Evolutionary conservation across 108 stramenopile genomes (phyloP).

Genomic region (Discostella pseudostelligera): DNA sequence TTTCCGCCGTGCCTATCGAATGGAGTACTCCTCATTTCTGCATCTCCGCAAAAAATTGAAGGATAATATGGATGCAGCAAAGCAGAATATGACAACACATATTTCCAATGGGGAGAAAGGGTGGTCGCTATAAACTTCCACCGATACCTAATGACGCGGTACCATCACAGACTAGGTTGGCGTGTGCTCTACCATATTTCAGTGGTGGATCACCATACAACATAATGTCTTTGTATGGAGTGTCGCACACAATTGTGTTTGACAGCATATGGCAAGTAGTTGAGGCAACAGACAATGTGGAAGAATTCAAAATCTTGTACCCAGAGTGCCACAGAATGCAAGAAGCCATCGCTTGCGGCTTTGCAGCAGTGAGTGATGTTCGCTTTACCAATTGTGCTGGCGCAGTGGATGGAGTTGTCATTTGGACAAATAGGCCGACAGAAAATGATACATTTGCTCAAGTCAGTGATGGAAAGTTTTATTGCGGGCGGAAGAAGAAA

Average conservation of each 20-base stretch:
- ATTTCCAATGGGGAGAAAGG: background rate
- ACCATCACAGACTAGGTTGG: slow-evolving; percentile 4
- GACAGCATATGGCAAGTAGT: slow-evolving; percentile 13
- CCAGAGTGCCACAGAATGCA: slow-evolving; percentile 21
- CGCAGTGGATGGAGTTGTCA: slow-evolving; percentile 46
- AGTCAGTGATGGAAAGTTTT: slow-evolving; percentile 28
- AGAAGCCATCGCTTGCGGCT: slow-evolving; percentile 29
- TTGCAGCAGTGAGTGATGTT: slow-evolving; percentile 15
- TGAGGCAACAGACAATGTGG: slow-evolving; percentile 9
- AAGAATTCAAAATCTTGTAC: slow-evolving; percentile 17
- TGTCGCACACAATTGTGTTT: slow-evolving; percentile 10
- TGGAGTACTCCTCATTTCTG: slow-evolving; percentile 12
- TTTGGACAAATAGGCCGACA: slow-evolving; percentile 38
- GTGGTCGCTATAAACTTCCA: slow-evolving; percentile 6
- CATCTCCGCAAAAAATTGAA: background rate
- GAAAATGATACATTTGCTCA: slow-evolving; percentile 8
- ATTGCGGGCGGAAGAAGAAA: slow-evolving; percentile 43
- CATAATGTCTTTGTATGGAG: slow-evolving; percentile 15
- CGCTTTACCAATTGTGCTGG: slow-evolving; percentile 38
- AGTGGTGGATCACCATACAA: slow-evolving; percentile 28
- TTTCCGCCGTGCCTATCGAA: slow-evolving; percentile 19
- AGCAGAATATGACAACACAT: no score
- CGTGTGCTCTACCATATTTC: slow-evolving; percentile 27
- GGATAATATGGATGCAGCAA: no score
- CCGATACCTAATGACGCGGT: slow-evolving; percentile 25